Percentiles rank a stretch among this genome's conserved stretches.
Evolutionary conservation across 2,329 filamentous ascomycete species (phyloP).

Genomic region (Xylaria sp.): DNA sequence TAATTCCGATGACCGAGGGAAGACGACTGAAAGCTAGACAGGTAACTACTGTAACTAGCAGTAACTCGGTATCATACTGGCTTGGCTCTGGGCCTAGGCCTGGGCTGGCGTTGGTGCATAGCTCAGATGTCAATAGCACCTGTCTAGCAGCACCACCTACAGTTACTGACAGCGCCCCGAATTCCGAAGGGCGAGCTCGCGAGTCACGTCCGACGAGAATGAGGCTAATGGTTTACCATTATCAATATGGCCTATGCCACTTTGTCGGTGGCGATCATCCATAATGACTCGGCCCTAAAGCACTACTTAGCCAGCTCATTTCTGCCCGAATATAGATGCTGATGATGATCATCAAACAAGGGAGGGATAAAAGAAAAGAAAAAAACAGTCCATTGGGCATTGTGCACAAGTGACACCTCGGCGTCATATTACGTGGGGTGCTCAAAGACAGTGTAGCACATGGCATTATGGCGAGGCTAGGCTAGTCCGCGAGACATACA

Average conservation of each 20-base stretch:
- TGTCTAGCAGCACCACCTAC: neutral
- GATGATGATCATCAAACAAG: neutral
- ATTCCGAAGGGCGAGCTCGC: constrained; percentile 13
- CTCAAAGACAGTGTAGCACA: constrained; percentile 2
- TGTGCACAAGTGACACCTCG: constrained; percentile 11
- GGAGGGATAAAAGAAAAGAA: neutral
- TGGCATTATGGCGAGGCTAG: constrained; percentile 12
- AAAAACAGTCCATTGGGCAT: neutral
- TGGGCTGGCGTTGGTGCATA: neutral
- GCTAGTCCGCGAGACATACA: constrained; percentile 5
- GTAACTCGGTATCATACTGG: constrained; percentile 3
- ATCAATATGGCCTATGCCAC: constrained; percentile 26
- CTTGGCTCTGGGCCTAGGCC: neutral
- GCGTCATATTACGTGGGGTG: constrained; percentile 6
- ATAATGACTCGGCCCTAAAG: constrained; percentile 15
- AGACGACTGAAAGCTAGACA: neutral
- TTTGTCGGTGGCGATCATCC: constrained; percentile 2
- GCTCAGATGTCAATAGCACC: neutral
- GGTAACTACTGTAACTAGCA: neutral
- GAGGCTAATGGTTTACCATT: constrained; percentile 6
- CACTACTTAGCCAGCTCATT: constrained; percentile 10
- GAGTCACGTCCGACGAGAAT: constrained; percentile 27
- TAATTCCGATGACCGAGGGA: constrained; percentile 10
- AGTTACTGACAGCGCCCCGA: constrained; percentile 3
- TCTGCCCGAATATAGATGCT: neutral